Base-by-base conservation (phyloP, 495 filamentous ascomycete genomes). In the Cercophora newfieldiana region DNA sequence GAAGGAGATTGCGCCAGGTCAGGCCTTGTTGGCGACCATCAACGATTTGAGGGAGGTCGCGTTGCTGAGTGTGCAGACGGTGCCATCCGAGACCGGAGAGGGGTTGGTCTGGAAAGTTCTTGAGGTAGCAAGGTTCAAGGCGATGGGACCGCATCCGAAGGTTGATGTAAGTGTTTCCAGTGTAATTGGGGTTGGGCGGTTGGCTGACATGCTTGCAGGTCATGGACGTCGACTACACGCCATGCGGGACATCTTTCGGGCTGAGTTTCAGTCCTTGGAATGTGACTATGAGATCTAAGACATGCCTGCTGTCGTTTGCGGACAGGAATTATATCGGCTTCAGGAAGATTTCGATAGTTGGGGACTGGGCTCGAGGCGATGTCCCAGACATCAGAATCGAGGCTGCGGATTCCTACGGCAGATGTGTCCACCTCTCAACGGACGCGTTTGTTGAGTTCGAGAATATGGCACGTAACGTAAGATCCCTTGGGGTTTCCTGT, bases 381-480 rank as follows among this genome's bases (percentile, higher is more conserved):
- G 26, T 63, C 12, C 77, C 72, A 2, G 29, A 70, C 1, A 65
- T 84, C 6, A 54, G 66, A 0, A 66, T 79, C 0, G 69, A 64
- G 19, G 48, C 63, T n/a, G 54, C 61, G 10, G 79, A 83, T 54
- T 64, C 62, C 0, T 68, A 70, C 28, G 80, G 79, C 0, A 72
- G 76, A 59, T 84, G 81, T 53, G 60, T 82, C 12, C 71, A 77
- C 66, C 67, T 82, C 19, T 76, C 80, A 2, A 72, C 74, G 7
- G 80, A 84, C 50, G 72, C 77, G 0, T 82, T 83, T 62, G 73
- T 84, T 2, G 76, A 77, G 65, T 84, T 80, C 72, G 81, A 84
- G 63, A 72, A 81, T 48, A 69, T 67, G 7, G 81, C 81, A 69
- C 61, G 78, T 55, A 7, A 16, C n/a, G n/a, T n/a, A n/a, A n/a